Conservation (phyloP, 1,284 basidiomycete species). For the Tilletia indica region DNA sequence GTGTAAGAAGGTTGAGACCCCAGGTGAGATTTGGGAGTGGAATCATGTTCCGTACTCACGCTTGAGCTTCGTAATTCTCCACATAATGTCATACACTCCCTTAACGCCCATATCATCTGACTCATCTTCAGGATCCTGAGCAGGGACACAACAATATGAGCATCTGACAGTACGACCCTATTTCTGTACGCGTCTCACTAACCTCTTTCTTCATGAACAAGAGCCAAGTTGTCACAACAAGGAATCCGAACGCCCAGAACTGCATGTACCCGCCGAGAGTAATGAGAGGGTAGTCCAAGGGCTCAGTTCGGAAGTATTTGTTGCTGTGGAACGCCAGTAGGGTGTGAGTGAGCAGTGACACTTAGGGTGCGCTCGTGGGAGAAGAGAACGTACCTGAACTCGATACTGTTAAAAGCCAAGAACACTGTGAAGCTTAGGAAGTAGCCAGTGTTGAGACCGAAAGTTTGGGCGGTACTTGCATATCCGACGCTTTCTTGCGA, state of each 20-base stretch:
- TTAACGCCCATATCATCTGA: slow-evolving; percentile 80
- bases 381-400: slow-evolving; percentile 72
- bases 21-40: too few species aligned
- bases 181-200: slow-evolving; percentile 39
- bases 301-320: slow-evolving; percentile 68
- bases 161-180: neutral
- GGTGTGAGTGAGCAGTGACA: neutral
- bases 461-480: slow-evolving; percentile 95
- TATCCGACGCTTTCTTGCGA: slow-evolving; percentile 93
- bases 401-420: slow-evolving; percentile 89
- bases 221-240: slow-evolving; percentile 81
- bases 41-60: slow-evolving; percentile 61
- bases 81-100: slow-evolving; percentile 90
- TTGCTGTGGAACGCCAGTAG: slow-evolving; percentile 56
- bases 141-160: neutral
- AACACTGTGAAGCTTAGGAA: slow-evolving; percentile 97
- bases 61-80: slow-evolving; percentile 84
- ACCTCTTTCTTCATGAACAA: slow-evolving; percentile 85
- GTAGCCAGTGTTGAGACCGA: slow-evolving; percentile 93
- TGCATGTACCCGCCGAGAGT: slow-evolving; percentile 78
- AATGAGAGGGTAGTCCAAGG: slow-evolving; percentile 74
- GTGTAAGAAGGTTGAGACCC: too few species aligned
- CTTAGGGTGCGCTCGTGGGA: too few species aligned
- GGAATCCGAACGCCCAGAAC: slow-evolving; percentile 81
- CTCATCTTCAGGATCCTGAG: slow-evolving; percentile 16